Evolutionary conservation across 495 filamentous ascomycete genomes (phyloP).

Genomic region (Xanthoparmelia taractica): DNA sequence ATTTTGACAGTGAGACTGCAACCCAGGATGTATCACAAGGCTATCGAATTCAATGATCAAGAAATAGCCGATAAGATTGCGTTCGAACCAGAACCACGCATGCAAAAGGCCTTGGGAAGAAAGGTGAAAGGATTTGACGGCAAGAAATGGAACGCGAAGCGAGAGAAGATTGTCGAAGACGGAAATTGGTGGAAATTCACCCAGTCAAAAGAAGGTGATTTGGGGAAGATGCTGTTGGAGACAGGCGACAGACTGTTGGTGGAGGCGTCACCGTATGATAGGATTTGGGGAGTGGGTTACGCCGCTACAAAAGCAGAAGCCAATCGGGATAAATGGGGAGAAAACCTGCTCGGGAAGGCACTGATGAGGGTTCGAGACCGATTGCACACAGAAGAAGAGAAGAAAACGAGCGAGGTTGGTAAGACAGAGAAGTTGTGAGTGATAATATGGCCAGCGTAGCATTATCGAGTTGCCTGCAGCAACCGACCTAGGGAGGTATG

Average conservation of each 20-base stretch:
- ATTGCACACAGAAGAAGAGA: slow-evolving; percentile 29
- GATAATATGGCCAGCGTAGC: not conserved
- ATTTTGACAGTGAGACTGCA: not conserved
- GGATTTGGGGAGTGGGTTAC: slow-evolving; percentile 58
- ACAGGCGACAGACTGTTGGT: slow-evolving; percentile 56
- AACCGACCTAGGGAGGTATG: not conserved
- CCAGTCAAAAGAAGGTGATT: slow-evolving; percentile 25
- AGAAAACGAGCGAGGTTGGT: not conserved
- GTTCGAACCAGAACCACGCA: slow-evolving; percentile 31
- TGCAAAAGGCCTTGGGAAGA: slow-evolving; percentile 50
- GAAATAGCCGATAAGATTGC: slow-evolving; percentile 39
- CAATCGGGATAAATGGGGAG: slow-evolving; percentile 50
- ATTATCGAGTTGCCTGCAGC: not conserved
- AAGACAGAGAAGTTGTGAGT: not conserved
- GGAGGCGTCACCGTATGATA: slow-evolving; percentile 52
- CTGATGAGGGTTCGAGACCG: slow-evolving; percentile 43
- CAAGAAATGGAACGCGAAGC: slow-evolving; percentile 45
- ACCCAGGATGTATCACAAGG: slow-evolving; percentile 51
- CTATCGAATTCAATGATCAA: slow-evolving; percentile 44
- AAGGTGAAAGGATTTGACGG: slow-evolving; percentile 48
- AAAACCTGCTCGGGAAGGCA: slow-evolving; percentile 60
- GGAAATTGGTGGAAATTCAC: slow-evolving; percentile 56
- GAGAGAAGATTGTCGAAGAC: slow-evolving; percentile 50
- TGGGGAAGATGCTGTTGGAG: slow-evolving; percentile 42
- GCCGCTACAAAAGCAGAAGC: slow-evolving; percentile 38